Evolutionary conservation across 2,329 filamentous ascomycete species (phyloP).

Genomic region (Ceratocystis variospora): DNA sequence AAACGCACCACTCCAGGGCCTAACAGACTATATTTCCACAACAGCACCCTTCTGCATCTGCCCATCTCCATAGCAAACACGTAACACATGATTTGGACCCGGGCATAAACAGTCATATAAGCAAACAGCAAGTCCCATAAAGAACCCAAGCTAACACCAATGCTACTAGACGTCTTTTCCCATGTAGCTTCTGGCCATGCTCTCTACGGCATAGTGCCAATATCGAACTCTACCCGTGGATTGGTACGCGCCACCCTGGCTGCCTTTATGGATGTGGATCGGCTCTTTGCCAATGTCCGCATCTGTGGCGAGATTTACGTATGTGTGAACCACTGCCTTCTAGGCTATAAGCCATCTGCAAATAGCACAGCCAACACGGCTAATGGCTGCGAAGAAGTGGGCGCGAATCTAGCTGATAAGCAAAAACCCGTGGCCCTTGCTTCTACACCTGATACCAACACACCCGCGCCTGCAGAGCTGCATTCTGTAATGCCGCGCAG

Average conservation of each 20-base stretch:
- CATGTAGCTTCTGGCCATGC: constrained; percentile 54
- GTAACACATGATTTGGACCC: background rate
- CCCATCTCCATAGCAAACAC: constrained; percentile 1
- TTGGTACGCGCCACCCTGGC: constrained; percentile 83
- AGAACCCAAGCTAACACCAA: background rate
- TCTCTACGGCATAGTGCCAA: constrained; percentile 70
- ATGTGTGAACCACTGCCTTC: constrained; percentile 73
- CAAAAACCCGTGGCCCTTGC: constrained; percentile 20
- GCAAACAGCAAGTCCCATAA: background rate
- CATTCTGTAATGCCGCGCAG: constrained; percentile 33
- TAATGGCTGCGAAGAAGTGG: background rate
- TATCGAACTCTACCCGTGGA: constrained; percentile 94
- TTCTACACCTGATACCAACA: constrained; percentile 33
- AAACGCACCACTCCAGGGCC: too few species aligned
- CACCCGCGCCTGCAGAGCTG: constrained; percentile 36
- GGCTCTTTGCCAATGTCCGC: constrained; percentile 50
- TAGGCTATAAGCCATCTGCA: constrained; percentile 37
- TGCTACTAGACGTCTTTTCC: constrained; percentile 56
- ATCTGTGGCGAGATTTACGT: constrained; percentile 79
- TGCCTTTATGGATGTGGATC: constrained; percentile 62
- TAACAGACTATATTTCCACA: background rate
- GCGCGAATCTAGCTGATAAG: background rate
- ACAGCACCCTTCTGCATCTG: background rate
- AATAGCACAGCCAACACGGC: background rate
- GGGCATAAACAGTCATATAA: background rate